A percentile compares a stretch with the other conserved stretches of the same genome.
phyloP scores from a whole-genome alignment of 495 filamentous ascomycete genomes.

The Aspergillus funiculosus region DNA sequence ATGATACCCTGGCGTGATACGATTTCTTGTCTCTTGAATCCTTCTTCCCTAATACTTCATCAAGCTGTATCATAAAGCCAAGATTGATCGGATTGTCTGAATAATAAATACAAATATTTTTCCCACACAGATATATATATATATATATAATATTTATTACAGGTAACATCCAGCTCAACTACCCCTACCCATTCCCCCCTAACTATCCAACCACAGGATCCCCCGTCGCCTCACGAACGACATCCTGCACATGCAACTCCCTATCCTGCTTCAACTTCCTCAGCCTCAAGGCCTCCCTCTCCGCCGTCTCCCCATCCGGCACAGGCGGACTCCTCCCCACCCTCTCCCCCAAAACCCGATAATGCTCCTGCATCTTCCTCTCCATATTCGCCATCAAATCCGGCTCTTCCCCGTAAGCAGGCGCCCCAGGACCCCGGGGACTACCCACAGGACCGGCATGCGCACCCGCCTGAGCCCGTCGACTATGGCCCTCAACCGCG shows the following conservation, averaged over 20 bases:
- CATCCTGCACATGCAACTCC: conserved; percentile 27
- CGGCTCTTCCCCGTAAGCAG: conserved; percentile 33
- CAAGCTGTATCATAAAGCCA: conserved; percentile 3
- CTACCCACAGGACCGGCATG: conserved; percentile 36
- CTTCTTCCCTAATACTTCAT: neutral
- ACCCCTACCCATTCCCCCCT: conserved; percentile 1
- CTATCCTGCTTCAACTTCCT: conserved; percentile 28
- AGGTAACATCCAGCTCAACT: no score
- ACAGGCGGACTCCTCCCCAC: conserved; percentile 20
- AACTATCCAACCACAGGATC: conserved; percentile 26
- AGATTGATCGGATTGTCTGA: no score
- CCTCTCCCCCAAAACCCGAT: conserved; percentile 32
- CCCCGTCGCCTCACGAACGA: conserved; percentile 27
- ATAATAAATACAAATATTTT: neutral
- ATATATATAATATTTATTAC: neutral
- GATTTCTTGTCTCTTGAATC: neutral
- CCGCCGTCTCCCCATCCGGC: conserved; percentile 21
- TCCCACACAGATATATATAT: neutral
- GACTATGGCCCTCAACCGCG: conserved; percentile 36
- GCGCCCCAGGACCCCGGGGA: conserved; percentile 24
- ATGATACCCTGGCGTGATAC: conserved; percentile 16
- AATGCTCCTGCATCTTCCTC: conserved; percentile 43
- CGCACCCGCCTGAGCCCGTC: conserved; percentile 34
- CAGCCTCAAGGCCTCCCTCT: conserved; percentile 27
- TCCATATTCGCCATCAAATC: conserved; percentile 39